These are phyloP conservation scores for Moesziomyces sp. DNA, from an alignment of 1,284 basidiomycete species.

Conservation along the genomic window DNA sequence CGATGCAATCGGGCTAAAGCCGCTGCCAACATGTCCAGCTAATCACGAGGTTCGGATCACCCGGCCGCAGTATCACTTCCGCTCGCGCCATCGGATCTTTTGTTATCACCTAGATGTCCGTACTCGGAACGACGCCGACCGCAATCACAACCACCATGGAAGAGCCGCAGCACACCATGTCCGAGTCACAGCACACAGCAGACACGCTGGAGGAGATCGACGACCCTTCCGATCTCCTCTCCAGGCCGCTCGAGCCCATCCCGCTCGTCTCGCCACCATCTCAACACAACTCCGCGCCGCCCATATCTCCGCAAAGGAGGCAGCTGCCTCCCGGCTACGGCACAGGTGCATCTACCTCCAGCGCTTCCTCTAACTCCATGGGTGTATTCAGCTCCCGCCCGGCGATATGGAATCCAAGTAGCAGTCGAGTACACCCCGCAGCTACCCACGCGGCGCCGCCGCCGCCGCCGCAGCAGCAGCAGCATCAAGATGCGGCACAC, in stretches of 20 bases:
- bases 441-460: not conserved
- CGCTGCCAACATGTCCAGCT: too few species aligned
- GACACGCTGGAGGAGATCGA: slow-evolving; percentile 50
- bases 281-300: not conserved
- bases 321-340: slow-evolving; percentile 26
- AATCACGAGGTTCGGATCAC: too few species aligned
- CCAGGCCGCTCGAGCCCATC: slow-evolving; percentile 33
- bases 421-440: not conserved
- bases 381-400: slow-evolving; percentile 6
- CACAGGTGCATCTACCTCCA: not conserved
- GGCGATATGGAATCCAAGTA: slow-evolving; percentile 12
- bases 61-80: too few species aligned
- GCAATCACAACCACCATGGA: not conserved
- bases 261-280: slow-evolving; percentile 25
- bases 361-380: not conserved
- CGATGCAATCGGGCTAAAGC: too few species aligned
- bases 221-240: slow-evolving; percentile 42
- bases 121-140: not conserved
- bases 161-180: slow-evolving; percentile 7
- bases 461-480: too few species aligned
- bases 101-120: slow-evolving; percentile 1
- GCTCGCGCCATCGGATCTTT: too few species aligned
- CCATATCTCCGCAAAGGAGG: slow-evolving; percentile 5
- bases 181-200: not conserved
- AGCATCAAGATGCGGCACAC: not conserved